These are phyloP conservation scores for Pichia sp. DNA, from an alignment of 1,139 yeast species.

Conservation along the genomic window DNA sequence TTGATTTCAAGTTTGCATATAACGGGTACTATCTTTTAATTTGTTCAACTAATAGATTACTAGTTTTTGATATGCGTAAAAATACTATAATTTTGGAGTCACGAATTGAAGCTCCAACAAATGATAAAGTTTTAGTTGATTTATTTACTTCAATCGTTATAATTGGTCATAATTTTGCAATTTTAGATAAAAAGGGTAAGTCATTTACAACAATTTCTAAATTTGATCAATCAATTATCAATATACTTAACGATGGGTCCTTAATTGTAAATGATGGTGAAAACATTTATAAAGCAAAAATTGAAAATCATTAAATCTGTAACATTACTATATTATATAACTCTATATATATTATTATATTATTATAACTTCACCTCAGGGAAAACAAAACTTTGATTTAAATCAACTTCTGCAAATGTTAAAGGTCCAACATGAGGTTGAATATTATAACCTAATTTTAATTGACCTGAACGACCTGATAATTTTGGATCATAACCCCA, in stretches of 20 bases:
- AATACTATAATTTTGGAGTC: conserved; percentile 3
- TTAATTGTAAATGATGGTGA: background rate
- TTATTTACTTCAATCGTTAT: conserved; percentile 1
- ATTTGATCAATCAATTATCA: background rate
- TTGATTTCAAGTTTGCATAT: conserved; percentile 18
- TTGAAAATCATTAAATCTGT: background rate
- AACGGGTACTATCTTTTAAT: conserved; percentile 14
- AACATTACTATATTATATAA: background rate
- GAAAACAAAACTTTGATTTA: conserved; percentile 31
- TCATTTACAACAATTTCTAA: background rate
- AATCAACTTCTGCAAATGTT: conserved; percentile 55
- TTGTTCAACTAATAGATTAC: background rate
- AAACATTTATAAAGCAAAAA: background rate
- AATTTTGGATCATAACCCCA: conserved; percentile 79
- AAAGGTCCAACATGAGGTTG: conserved; percentile 89
- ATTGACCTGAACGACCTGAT: conserved; percentile 58
- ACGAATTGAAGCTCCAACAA: background rate
- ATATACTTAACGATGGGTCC: background rate
- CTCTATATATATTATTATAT: background rate
- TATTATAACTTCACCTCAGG: conserved; percentile 15
- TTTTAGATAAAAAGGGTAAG: conserved; percentile 8
- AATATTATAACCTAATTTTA: conserved; percentile 81
- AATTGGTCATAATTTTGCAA: background rate
- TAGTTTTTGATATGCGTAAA: conserved; percentile 11
- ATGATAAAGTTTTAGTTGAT: conserved; percentile 3